A percentile compares a stretch with the other conserved stretches of the same genome.
Conservation (phyloP, 2,329 filamentous ascomycete genomes). For the Ascochyta fabae region DNA sequence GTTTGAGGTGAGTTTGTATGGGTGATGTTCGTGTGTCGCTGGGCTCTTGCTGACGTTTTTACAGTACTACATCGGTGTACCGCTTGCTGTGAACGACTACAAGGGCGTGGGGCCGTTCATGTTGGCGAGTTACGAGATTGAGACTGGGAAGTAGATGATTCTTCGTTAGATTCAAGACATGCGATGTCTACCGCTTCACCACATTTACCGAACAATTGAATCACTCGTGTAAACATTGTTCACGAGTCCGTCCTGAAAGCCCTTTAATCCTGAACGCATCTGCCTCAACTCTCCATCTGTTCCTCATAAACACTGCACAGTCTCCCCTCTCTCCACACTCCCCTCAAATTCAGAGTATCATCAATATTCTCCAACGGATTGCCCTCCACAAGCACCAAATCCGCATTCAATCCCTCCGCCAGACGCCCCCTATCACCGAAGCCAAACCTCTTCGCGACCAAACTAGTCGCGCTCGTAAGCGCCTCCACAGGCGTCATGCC, state of each 20-base stretch:
- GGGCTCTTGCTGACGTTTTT: neutral
- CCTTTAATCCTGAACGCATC: neutral
- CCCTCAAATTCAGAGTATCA: constrained; percentile 50
- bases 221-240: too few relatives aligned
- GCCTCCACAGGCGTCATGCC: constrained; percentile 54
- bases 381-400: constrained; percentile 54
- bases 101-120: constrained; percentile 46
- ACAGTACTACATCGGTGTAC: constrained; percentile 43
- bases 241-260: too few relatives aligned
- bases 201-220: too few relatives aligned
- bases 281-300: constrained; percentile 16
- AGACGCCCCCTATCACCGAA: constrained; percentile 52
- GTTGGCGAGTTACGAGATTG: constrained; percentile 25
- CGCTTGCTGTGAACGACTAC: constrained; percentile 38
- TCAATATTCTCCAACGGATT: constrained; percentile 53
- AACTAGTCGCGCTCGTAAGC: constrained; percentile 49
- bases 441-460: constrained; percentile 50
- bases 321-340: constrained; percentile 53
- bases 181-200: too few relatives aligned
- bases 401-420: constrained; percentile 50
- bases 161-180: too few relatives aligned
- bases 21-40: neutral
- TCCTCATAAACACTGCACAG: constrained; percentile 35
- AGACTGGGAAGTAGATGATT: constrained; percentile 3
- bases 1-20: constrained; percentile 51